Base-by-base conservation (phyloP, 129 eudicot species). In the Tanacetum coccineum region DNA sequence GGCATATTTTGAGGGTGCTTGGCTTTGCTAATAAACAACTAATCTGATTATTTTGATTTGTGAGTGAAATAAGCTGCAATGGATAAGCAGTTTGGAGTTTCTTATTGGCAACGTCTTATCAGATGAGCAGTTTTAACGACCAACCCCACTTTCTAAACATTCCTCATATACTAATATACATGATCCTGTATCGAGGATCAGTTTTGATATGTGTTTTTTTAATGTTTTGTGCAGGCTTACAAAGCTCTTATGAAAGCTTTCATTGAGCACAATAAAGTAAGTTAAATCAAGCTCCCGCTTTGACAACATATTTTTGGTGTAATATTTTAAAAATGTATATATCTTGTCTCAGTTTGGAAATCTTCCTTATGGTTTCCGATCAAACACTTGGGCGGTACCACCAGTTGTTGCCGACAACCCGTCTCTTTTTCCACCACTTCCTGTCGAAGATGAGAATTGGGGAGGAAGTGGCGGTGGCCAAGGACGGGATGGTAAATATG, bases 401-500 rank as follows among this genome's bases (percentile, higher is more conserved):
- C 87, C 98, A 28, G 26, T 86, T 72, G 89, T 85, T 70, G 88
- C 87, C 1, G 96, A 93, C 62, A 86, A 79, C 42, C 98, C 92
- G 12, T 86, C 95, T 36, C 75, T 68, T 62, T 92, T 88, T 66
- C 95, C 87, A 36, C 87, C 95, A 53, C 96, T 93, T 88, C 98
- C 98, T 2, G 76, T 79, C 59, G 98, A 93, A 82, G 98, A 93
- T 69, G 96, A 81, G 74, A 93, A 76, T 13, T 93, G 96, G 98
- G 98, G 95, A 54, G 98, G 98, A 79, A 84, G 73, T 73, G 98
- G 98, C 25, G 98, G 98, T 71, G 98, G 98, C 22, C 96, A 86
- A 71, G 96, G 95, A 62, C 55, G 89, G 74, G 95, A 82, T 14
- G 90, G 86, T 25, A 88, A 80, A 71, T 89, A 88, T 56, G 96